Evolutionary conservation across 257 asterid genomes (phyloP).

Genomic region (Coffea eugenioides): DNA sequence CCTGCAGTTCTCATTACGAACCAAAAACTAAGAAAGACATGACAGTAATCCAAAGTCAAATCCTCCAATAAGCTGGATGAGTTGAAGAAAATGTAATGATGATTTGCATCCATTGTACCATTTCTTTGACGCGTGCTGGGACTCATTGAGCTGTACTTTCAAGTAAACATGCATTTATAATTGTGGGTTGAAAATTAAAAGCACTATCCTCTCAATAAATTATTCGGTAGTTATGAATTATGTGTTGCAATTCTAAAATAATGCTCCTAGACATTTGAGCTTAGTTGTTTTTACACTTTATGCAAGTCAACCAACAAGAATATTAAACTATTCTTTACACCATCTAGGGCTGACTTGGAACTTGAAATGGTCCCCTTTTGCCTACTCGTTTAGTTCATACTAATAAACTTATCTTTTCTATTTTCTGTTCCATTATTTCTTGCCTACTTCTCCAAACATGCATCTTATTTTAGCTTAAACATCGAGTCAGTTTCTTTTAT

Average conservation of each 20-base stretch:
- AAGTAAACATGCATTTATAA: not conserved
- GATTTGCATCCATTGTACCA: constrained; percentile 4
- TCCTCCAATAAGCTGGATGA: constrained; percentile 5
- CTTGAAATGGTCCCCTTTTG: constrained; percentile 18
- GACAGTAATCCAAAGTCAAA: not conserved
- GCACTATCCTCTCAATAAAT: not conserved
- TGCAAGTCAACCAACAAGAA: constrained; percentile 25
- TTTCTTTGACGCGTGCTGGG: constrained; percentile 11
- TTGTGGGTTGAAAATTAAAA: not conserved
- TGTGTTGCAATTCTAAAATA: not conserved
- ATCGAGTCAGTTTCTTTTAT: not conserved
- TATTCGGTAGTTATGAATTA: constrained; percentile 13
- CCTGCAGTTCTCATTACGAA: not conserved
- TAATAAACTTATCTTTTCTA: not conserved
- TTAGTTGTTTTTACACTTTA: not conserved
- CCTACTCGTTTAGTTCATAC: not conserved
- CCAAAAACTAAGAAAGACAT: not conserved
- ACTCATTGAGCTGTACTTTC: constrained; percentile 12
- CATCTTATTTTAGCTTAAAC: not conserved
- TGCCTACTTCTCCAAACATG: constrained; percentile 1
- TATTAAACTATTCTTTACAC: constrained; percentile 16
- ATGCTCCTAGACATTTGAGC: not conserved
- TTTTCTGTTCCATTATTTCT: not conserved
- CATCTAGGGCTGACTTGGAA: constrained; percentile 19
- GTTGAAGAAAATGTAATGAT: constrained; percentile 9